Evolutionary conservation across 2,329 filamentous ascomycete species (phyloP).

Genomic region (Beauveria bassiana): DNA sequence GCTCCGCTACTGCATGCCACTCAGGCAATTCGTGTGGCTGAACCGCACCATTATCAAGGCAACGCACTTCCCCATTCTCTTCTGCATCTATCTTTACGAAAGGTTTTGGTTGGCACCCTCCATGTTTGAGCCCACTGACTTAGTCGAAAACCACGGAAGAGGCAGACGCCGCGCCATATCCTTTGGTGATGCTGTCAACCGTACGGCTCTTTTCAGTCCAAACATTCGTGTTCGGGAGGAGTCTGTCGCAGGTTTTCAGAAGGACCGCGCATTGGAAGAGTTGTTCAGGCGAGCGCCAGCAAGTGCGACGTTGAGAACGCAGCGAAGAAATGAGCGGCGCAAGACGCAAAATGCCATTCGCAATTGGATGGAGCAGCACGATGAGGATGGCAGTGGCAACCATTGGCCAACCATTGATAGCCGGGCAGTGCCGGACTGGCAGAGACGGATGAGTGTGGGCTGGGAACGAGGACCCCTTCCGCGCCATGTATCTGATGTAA

Average conservation of each 20-base stretch:
- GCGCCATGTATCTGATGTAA: conserved; percentile 45
- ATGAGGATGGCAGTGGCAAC: conserved; percentile 39
- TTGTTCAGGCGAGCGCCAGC: conserved; percentile 74
- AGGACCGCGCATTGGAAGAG: conserved; percentile 83
- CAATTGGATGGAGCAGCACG: conserved; percentile 78
- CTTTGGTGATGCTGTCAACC: conserved; percentile 47
- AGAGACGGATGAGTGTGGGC: conserved; percentile 44
- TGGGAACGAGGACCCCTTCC: conserved; percentile 40
- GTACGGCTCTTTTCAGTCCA: conserved; percentile 65
- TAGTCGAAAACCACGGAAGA: conserved; percentile 64
- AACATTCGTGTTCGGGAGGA: conserved; percentile 68
- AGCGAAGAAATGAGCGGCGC: conserved; percentile 54
- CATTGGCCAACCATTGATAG: conserved; percentile 44
- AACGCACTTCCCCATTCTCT: conserved; percentile 81
- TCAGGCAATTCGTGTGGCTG: conserved; percentile 72
- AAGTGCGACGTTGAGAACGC: conserved; percentile 50
- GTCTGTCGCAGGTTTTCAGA: conserved; percentile 80
- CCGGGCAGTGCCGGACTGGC: conserved; percentile 37
- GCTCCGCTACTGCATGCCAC: conserved; percentile 69
- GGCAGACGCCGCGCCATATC: conserved; percentile 43
- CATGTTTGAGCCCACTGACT: conserved; percentile 75
- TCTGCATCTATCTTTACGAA: conserved; percentile 83
- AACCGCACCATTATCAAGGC: conserved; percentile 89
- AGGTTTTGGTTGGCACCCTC: conserved; percentile 66
- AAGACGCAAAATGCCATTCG: conserved; percentile 77